A percentile compares a stretch with the other conserved stretches of the same genome.
Conservation (phyloP, 2,329 filamentous ascomycete species). For the Akanthomyces uredinophilus region DNA sequence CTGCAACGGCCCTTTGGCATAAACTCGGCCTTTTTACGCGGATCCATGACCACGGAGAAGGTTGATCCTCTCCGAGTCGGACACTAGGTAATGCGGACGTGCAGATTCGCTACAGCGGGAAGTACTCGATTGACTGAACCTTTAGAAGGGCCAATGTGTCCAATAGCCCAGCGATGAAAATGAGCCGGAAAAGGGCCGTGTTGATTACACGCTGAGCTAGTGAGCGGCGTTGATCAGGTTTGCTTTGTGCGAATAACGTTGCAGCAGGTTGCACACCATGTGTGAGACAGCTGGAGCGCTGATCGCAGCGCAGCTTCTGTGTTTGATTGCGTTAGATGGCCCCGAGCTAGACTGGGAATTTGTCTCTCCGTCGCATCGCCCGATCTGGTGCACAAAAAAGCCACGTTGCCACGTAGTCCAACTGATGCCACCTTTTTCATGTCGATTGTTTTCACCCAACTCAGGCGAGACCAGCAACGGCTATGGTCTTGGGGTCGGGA, state of each 20-base stretch:
- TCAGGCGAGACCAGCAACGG: background rate
- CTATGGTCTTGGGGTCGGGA: background rate
- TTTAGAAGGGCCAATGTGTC: background rate
- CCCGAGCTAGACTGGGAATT: background rate
- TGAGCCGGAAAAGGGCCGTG: constrained; percentile 6
- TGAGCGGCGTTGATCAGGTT: background rate
- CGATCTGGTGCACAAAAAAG: background rate
- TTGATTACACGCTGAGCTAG: background rate
- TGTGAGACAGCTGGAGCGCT: background rate
- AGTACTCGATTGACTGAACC: background rate
- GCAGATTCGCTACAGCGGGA: background rate
- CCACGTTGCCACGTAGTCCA: background rate
- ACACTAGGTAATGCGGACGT: background rate
- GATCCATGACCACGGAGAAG: background rate
- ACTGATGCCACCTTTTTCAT: background rate
- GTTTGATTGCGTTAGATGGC: background rate
- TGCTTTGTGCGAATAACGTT: background rate
- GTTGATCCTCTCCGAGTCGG: background rate
- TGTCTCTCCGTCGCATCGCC: constrained; percentile 8
- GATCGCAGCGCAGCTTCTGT: background rate
- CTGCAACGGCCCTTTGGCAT: background rate
- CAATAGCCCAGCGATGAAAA: background rate
- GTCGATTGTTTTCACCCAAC: background rate
- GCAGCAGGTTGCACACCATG: background rate
- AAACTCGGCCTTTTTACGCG: background rate